Conservation (phyloP, 2,329 filamentous ascomycete genomes). For the Alternaria atra region DNA sequence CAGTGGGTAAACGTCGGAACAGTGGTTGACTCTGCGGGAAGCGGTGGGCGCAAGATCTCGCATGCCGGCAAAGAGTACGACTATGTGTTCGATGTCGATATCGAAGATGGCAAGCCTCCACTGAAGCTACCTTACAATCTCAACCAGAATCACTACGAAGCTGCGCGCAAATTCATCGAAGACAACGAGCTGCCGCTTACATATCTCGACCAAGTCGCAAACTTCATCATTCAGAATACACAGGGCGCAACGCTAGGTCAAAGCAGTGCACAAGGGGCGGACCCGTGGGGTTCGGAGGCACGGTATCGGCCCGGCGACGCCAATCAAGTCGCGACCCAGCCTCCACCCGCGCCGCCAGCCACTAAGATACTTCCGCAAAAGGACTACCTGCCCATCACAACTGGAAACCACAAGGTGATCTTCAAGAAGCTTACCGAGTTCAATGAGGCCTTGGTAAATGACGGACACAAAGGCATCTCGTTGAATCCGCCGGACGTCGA, state of each 20-base stretch:
- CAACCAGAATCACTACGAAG: slow-evolving; percentile 90
- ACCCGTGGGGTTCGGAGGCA: slow-evolving; percentile 81
- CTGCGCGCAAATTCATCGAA: slow-evolving; percentile 87
- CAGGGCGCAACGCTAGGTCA: slow-evolving; percentile 84
- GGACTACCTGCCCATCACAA: slow-evolving; percentile 78
- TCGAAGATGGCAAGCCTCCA: slow-evolving; percentile 91
- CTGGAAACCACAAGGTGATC: slow-evolving; percentile 74
- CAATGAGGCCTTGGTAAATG: slow-evolving; percentile 75
- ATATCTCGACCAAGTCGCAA: slow-evolving; percentile 90
- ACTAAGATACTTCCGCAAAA: slow-evolving; percentile 78
- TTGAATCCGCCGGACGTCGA: slow-evolving; percentile 77
- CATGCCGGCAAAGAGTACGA: slow-evolving; percentile 91
- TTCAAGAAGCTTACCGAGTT: slow-evolving; percentile 79
- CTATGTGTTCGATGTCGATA: slow-evolving; percentile 95
- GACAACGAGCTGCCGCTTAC: slow-evolving; percentile 87
- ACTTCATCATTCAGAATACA: slow-evolving; percentile 91
- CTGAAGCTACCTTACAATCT: slow-evolving; percentile 95
- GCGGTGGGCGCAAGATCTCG: slow-evolving; percentile 70
- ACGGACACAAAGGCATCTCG: slow-evolving; percentile 76
- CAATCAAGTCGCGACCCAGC: slow-evolving; percentile 46
- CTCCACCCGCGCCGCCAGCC: slow-evolving; percentile 50
- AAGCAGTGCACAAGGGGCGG: slow-evolving; percentile 60
- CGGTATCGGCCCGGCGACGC: slow-evolving; percentile 79
- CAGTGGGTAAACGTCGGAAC: slow-evolving; percentile 93
- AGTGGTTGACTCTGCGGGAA: slow-evolving; percentile 87